Evolutionary conservation across 345 rosid species (phyloP).

Genomic region (Linum usitatissimum): DNA sequence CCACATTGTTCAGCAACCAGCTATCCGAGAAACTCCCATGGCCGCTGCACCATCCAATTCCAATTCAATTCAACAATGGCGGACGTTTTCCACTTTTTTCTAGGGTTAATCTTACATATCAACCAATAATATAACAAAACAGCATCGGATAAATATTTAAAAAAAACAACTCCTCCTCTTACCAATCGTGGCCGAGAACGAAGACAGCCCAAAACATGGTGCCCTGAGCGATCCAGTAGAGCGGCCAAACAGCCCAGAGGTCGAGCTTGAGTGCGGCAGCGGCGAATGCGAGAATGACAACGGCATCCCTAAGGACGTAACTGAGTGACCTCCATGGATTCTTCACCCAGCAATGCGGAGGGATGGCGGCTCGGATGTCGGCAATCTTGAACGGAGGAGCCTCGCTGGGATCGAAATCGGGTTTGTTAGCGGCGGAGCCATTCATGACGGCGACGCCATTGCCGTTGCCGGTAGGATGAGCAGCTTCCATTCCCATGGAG

Average conservation of each 20-base stretch:
- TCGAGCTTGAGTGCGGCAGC: constrained; percentile 9
- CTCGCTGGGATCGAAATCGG: constrained; percentile 20
- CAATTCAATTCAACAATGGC: not conserved
- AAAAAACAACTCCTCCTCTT: not conserved
- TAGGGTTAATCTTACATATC: too few species aligned
- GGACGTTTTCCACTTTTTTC: too few species aligned
- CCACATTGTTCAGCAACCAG: constrained; percentile 12
- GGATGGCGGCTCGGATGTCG: constrained; percentile 27
- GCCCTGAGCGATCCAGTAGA: constrained; percentile 23
- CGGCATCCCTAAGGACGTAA: constrained; percentile 16
- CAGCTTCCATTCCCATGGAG: not conserved
- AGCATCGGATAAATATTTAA: not conserved
- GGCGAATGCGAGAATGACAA: constrained; percentile 5
- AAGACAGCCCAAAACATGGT: constrained; percentile 29
- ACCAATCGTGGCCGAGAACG: constrained; percentile 28
- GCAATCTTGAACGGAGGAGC: constrained; percentile 27
- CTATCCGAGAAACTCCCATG: constrained; percentile 26
- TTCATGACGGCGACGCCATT: not conserved
- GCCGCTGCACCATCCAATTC: constrained; percentile 13
- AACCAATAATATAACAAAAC: not conserved
- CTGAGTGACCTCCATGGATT: constrained; percentile 20
- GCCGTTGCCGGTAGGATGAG: not conserved
- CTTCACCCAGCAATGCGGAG: constrained; percentile 26
- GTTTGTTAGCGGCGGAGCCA: not conserved
- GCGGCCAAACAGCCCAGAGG: constrained; percentile 14